Percentiles rank a stretch among this genome's conserved stretches.
These are phyloP conservation scores for Camellia oleifera DNA, from an alignment of 179 eudicot species.

Conservation along the genomic window DNA sequence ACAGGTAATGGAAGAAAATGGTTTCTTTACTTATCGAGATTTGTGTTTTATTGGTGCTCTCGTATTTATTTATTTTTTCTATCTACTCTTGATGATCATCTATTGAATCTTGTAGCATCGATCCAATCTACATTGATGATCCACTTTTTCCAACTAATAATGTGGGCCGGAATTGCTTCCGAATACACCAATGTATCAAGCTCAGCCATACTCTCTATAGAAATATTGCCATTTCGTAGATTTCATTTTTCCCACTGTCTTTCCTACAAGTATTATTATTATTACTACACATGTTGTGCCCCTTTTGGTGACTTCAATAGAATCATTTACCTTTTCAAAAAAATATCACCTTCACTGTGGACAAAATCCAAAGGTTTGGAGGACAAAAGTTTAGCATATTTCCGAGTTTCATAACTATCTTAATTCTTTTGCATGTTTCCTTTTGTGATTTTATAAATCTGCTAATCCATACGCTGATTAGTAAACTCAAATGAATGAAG, in stretches of 20 bases:
- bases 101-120: conserved; percentile 56
- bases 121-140: conserved; percentile 92
- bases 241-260: background rate
- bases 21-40: conserved; percentile 1
- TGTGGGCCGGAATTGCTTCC: conserved; percentile 93
- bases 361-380: background rate
- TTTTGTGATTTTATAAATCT: background rate
- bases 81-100: conserved; percentile 10
- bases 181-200: conserved; percentile 97
- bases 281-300: no score
- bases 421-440: background rate
- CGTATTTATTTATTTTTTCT: background rate
- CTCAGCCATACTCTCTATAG: conserved; percentile 30
- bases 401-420: background rate
- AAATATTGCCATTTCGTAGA: background rate
- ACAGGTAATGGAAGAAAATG: conserved; percentile 43
- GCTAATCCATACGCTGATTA: background rate
- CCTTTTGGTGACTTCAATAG: no score
- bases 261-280: background rate
- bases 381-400: background rate
- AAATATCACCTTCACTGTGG: background rate
- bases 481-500: background rate
- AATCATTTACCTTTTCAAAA: no score
- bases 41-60: background rate
- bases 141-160: conserved; percentile 90